A percentile compares a stretch with the other conserved stretches of the same genome.
Conservation (phyloP, 2,329 filamentous ascomycete genomes). For the Pseudocercospora macadamiae region DNA sequence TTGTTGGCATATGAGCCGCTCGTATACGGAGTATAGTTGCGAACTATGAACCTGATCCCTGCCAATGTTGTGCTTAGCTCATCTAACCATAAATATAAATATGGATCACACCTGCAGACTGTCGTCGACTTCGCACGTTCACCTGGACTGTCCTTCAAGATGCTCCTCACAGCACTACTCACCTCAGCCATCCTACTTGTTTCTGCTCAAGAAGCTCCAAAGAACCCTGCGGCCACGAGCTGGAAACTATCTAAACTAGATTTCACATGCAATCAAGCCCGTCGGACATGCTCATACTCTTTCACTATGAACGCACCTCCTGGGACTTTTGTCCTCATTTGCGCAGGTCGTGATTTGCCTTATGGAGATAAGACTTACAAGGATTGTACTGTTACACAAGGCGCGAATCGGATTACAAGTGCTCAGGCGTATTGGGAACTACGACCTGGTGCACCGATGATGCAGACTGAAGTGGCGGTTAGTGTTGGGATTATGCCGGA, state of each 20-base stretch:
- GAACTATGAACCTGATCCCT: too few species aligned
- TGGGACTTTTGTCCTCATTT: background rate
- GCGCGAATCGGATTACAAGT: background rate
- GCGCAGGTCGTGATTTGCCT: background rate
- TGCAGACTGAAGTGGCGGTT: background rate
- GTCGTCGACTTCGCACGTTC: background rate
- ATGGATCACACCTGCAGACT: too few species aligned
- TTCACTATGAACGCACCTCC: background rate
- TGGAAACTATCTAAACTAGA: background rate
- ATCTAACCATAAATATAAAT: too few species aligned
- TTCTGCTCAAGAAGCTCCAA: background rate
- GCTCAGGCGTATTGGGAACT: background rate
- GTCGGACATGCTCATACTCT: background rate
- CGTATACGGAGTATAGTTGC: too few species aligned
- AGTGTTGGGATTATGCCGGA: background rate
- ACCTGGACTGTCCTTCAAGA: background rate
- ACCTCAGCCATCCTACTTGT: background rate
- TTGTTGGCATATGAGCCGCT: too few species aligned
- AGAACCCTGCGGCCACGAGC: background rate
- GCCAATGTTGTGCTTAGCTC: too few species aligned
- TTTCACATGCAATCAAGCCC: background rate
- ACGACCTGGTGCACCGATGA: background rate
- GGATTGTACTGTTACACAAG: background rate
- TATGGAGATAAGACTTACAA: background rate
- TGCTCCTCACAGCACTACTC: too few species aligned